phyloP scores from a whole-genome alignment of 2,329 filamentous ascomycete genomes.

The Ophiosphaerella herpotricha region DNA sequence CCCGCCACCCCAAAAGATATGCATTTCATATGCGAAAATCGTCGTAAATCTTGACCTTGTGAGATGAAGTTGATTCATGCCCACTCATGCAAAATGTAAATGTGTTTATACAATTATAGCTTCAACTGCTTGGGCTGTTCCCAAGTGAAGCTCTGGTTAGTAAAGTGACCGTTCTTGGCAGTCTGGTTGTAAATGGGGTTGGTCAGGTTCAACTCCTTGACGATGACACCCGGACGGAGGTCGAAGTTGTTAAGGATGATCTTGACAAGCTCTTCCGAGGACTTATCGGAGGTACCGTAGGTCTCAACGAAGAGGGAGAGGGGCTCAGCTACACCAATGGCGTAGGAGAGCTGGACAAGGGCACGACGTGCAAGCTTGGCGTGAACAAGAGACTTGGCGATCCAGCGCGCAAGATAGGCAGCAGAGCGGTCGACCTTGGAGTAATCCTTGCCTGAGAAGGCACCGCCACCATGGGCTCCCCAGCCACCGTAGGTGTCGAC shows the following conservation, averaged over 20 bases:
- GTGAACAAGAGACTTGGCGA: constrained; percentile 95
- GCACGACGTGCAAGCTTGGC: constrained; percentile 88
- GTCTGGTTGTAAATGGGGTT: constrained; percentile 98
- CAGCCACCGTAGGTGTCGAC: constrained; percentile 99
- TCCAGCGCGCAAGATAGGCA: constrained; percentile 96
- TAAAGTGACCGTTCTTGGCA: constrained; percentile 99
- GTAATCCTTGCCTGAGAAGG: constrained; percentile 99
- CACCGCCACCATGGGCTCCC: constrained; percentile 99
- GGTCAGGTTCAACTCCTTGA: constrained; percentile 92
- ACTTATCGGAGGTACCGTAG: constrained; percentile 91
- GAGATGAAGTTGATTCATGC: constrained; percentile 48
- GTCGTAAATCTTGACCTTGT: constrained; percentile 37
- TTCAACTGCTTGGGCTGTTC: constrained; percentile 96
- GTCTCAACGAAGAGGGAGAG: constrained; percentile 97
- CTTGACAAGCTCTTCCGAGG: constrained; percentile 88
- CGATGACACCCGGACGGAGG: constrained; percentile 96
- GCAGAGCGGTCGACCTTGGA: constrained; percentile 99
- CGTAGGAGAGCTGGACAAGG: constrained; percentile 97
- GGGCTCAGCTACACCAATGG: constrained; percentile 97
- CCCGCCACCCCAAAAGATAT: constrained; percentile 40
- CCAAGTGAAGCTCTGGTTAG: constrained; percentile 97
- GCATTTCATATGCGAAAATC: constrained; percentile 37
- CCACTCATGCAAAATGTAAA: constrained; percentile 37
- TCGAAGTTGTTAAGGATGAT: constrained; percentile 98
- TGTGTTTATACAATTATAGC: constrained; percentile 65